A percentile compares a stretch with the other conserved stretches of the same genome.
phyloP scores from a whole-genome alignment of 2,329 filamentous ascomycete species.

The Penicillium sp. region DNA sequence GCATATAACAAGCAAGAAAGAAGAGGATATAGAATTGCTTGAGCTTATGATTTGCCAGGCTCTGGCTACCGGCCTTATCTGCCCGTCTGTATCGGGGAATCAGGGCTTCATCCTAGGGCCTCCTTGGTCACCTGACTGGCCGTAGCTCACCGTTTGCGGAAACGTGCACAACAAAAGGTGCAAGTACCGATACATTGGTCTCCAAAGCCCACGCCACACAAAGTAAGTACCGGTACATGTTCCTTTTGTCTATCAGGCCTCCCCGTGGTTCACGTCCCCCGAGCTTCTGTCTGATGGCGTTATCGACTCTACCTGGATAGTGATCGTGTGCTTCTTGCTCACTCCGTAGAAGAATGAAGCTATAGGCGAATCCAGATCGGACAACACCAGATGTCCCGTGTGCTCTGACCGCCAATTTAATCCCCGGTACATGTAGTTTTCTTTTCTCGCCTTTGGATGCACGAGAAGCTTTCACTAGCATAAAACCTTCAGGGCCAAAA shows the following conservation, averaged over 20 bases:
- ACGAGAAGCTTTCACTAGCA: background rate
- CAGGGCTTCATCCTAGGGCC: slow-evolving; percentile 17
- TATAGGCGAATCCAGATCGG: background rate
- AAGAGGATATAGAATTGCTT: background rate
- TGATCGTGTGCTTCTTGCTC: background rate
- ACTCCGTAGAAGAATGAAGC: background rate
- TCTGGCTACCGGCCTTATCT: slow-evolving; percentile 22
- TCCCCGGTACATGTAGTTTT: slow-evolving; percentile 1
- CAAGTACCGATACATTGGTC: background rate
- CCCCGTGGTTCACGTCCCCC: background rate
- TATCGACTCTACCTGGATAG: background rate
- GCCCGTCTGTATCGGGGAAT: slow-evolving; percentile 18
- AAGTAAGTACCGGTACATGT: background rate
- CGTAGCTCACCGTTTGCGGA: slow-evolving; percentile 3
- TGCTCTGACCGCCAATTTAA: slow-evolving; percentile 21
- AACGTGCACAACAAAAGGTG: background rate
- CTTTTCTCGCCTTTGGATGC: background rate
- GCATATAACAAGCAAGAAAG: slow-evolving; percentile 18
- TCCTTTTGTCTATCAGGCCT: background rate
- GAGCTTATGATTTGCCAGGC: slow-evolving; percentile 17
- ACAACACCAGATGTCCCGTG: background rate
- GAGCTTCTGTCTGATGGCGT: background rate
- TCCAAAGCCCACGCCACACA: background rate
- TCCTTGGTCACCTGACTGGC: slow-evolving; percentile 7
- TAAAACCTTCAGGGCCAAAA: background rate